Percentiles rank a stretch among this genome's conserved stretches.
phyloP scores from a whole-genome alignment of 2,329 filamentous ascomycete species.

The Aotearoamyces nothofagi region DNA sequence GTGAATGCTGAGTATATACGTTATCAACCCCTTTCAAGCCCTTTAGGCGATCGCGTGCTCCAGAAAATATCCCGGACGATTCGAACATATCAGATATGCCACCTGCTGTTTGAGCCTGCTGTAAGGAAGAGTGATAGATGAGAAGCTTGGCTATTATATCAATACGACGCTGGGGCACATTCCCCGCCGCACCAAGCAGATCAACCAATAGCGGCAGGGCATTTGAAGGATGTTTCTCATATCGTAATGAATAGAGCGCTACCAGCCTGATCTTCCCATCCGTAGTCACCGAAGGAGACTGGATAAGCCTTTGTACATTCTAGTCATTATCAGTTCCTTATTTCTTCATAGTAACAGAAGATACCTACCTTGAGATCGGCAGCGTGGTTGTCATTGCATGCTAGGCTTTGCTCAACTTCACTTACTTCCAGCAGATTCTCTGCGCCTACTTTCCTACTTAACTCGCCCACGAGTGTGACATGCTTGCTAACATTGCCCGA shows the following conservation, averaged over 20 bases:
- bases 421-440: constrained; percentile 90
- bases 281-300: constrained; percentile 58
- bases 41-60: constrained; percentile 76
- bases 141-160: constrained; percentile 72
- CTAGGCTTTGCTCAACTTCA: constrained; percentile 90
- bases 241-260: constrained; percentile 87
- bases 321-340: constrained; percentile 25
- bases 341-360: too few relatives aligned
- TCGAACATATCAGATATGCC: constrained; percentile 90
- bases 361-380: constrained; percentile 70
- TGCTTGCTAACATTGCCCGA: constrained; percentile 98
- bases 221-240: constrained; percentile 75
- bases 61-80: constrained; percentile 77
- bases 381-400: constrained; percentile 90
- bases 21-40: constrained; percentile 96
- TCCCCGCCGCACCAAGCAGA: constrained; percentile 70
- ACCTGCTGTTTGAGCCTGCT: constrained; percentile 57
- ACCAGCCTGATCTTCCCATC: constrained; percentile 83
- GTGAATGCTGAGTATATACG: constrained; percentile 95
- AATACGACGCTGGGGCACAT: constrained; percentile 59
- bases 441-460: constrained; percentile 73
- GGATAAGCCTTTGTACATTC: constrained; percentile 76
- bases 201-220: constrained; percentile 75
- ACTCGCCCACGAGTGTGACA: constrained; percentile 85
- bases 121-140: constrained; percentile 73